Conservation (phyloP, 805 yeast species). For the Candida berthetii region DNA sequence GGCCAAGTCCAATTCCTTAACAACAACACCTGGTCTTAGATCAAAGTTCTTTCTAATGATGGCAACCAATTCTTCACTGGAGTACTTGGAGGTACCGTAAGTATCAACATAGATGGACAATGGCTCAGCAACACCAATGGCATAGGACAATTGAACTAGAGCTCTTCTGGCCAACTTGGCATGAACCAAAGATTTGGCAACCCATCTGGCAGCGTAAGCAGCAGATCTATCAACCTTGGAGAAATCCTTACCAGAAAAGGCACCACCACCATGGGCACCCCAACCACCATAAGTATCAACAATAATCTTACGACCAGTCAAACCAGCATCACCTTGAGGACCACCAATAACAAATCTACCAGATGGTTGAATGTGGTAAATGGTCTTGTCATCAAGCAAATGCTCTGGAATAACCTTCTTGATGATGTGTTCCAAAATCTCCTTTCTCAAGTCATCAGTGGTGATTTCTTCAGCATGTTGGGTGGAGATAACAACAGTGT, state of each 20-base stretch:
- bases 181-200: conserved; percentile 93
- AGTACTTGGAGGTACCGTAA: conserved; percentile 92
- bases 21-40: conserved; percentile 99
- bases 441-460: conserved; percentile 84
- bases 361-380: conserved; percentile 98
- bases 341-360: conserved; percentile 99
- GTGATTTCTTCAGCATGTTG: conserved; percentile 97
- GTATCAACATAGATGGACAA: conserved; percentile 96
- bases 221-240: conserved; percentile 99
- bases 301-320: conserved; percentile 98
- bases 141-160: conserved; percentile 97
- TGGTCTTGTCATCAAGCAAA: conserved; percentile 89
- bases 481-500: conserved; percentile 94
- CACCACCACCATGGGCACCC: conserved; percentile 99
- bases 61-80: conserved; percentile 84
- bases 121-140: conserved; percentile 99
- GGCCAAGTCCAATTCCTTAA: conserved; percentile 92
- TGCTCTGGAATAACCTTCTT: conserved; percentile 90
- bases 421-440: conserved; percentile 73
- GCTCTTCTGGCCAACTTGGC: conserved; percentile 97
- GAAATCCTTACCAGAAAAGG: conserved; percentile 99
- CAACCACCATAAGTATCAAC: conserved; percentile 99
- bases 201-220: conserved; percentile 99
- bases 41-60: conserved; percentile 94
- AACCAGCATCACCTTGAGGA: conserved; percentile 99